Evolutionary conservation across 306 rosid genomes (phyloP), one percentile per base, ranked within the genome.

Genomic region (Trifolium fragiferum): DNA sequence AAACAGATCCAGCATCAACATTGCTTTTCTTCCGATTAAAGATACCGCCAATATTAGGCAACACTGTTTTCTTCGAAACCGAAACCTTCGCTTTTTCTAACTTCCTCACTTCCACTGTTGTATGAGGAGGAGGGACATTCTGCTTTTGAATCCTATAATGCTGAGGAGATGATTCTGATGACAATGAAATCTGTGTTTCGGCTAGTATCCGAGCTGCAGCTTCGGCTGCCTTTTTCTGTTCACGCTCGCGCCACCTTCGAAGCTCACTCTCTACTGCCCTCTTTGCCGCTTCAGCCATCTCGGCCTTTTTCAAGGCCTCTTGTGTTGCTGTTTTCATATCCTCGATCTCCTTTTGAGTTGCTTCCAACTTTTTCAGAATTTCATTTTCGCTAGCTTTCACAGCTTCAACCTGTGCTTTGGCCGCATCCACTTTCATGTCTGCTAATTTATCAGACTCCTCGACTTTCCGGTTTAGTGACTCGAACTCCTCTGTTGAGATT

Each of bases 321-420:
- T 81, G 86, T 2, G 97, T 87, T 4, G 90, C 90, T 16, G 85
- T 69, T 76, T 90, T 90, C 87, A 87, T 87, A 64, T 89, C 90
- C 58, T 90, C 91, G 1, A 90, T 90, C 78, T 95, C 99, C 85
- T 92, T 95, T 83, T 61, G 87, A 76, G 80, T 80, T 67, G 88
- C 81, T 76, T 92, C 98, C 61, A 95, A 71, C 81, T 68, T 86
- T 72, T 90, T 78, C 74, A 89, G 54, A 19, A 87, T 83, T 83
- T 95, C 99, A 51, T 89, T 89, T 86, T 95, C 98, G 62, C 99
- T 86, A 69, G 99, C 97, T 84, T 83, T 95, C 88, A 95, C 99
- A n/a, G 99, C 99, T 80, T 90, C 98, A 67, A 84, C 99, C 84
- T 92, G 98, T 66, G 99, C 99, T 85, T 83, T 32, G 46, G 99